phyloP scores from a whole-genome alignment of 495 filamentous ascomycete species.

The Lasiosphaeris hirsuta region DNA sequence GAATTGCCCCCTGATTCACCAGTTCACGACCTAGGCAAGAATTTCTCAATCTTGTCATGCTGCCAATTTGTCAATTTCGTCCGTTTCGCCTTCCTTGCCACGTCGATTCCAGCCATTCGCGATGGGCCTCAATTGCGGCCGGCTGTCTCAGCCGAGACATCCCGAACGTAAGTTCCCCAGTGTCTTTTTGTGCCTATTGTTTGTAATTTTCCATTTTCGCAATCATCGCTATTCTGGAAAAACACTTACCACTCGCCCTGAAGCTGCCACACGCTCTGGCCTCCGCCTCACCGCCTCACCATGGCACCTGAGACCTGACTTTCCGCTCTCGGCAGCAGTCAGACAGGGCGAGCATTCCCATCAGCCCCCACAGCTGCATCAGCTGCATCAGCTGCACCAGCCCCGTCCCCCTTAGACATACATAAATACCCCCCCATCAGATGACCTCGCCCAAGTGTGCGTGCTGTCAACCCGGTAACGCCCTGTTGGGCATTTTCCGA shows the following conservation, averaged over 20 bases:
- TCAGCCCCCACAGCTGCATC: background rate
- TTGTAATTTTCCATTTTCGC: background rate
- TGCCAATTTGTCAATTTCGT: no score
- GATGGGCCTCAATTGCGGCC: background rate
- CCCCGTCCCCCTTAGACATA: background rate
- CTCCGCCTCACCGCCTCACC: no score
- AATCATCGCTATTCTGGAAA: no score
- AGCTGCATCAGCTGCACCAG: background rate
- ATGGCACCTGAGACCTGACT: no score
- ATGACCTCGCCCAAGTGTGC: slow-evolving; percentile 1
- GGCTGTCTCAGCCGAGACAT: background rate
- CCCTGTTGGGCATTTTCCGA: slow-evolving; percentile 7
- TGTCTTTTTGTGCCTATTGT: background rate
- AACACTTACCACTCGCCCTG: no score
- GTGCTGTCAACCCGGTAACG: background rate
- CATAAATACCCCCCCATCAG: background rate
- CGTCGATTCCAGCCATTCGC: slow-evolving; percentile 6
- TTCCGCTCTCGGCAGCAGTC: no score
- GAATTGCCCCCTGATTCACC: slow-evolving; percentile 3
- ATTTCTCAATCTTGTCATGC: slow-evolving; percentile 9
- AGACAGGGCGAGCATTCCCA: no score
- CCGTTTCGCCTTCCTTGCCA: slow-evolving; percentile 9
- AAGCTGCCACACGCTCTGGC: no score
- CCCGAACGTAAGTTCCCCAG: no score
- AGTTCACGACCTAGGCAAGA: background rate